Base-by-base conservation (phyloP, 495 filamentous ascomycete species). In the Podospora pseudoanserina region DNA sequence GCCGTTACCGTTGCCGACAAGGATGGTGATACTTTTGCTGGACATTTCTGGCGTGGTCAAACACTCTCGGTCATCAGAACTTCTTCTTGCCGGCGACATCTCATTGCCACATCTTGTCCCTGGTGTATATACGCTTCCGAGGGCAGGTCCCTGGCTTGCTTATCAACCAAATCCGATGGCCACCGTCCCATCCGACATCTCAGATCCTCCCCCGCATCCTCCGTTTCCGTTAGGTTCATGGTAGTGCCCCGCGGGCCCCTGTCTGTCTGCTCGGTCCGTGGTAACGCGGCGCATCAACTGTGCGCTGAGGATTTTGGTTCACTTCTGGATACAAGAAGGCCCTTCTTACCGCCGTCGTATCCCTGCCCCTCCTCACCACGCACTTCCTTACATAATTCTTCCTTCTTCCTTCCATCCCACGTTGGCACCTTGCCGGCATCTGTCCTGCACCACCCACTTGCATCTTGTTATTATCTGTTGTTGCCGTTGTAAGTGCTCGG, bases 351-450 rank as follows among this genome's bases (percentile, higher is more conserved):
- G 39, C 34, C 61, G 59, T 57, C 67, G 39, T 65, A 67, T 71
- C 66, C 70, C 70, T 66, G 60, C 64, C 70, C 66, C 66, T 65
- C 28, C 7, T 54, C 65, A 34, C 63, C 55, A 64, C 62, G 44
- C 66, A 6, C 67, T 64, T 68, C 56, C 67, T 69, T 71, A 71
- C 63, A 66, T 71, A 71, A 71, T 71, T 71, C 34, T 55, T 60
- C 30, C 20, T 20, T n/a, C 34, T 66, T 58, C 61, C 66, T 53
- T 65, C 49, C 54, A 13, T 23, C 54, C 19, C 65, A 63, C 68
- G 23, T 13, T 49, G 39, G 39, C 68, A 19, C 53, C n/a, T 66
- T 44, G 53, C 65, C 27, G n/a, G 64, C 58, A 65, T 64, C 44
- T 68, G 66, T 66, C 59, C 27, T 34, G 64, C 58, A 68, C 61